Base-by-base conservation (phyloP, 2,329 filamentous ascomycete species). In the Pezicula rhizophila region DNA sequence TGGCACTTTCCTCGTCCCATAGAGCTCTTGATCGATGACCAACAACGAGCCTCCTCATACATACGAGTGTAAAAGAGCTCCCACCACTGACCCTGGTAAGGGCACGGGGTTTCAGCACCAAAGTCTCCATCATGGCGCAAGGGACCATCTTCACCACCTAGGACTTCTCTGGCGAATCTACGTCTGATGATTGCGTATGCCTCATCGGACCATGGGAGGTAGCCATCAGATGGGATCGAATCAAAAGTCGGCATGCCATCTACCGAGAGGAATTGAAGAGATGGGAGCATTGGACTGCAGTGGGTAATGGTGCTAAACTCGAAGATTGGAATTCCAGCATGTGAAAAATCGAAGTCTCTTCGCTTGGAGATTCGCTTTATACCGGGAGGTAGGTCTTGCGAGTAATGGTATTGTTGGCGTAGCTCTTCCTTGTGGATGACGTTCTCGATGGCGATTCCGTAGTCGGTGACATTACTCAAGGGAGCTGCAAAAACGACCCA, bases 401-500 rank as follows among this genome's bases (percentile, higher is more conserved):
- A 34, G 18, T 25, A 35, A 11, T 7, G 20, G 17, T n/a, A 4
- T 12, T 12, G 25, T 26, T n/a, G 31, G 17, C 5, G 0, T 12
- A 14, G 25, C 26, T n/a, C 28, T 14, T 12, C 17, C 15, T 12
- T 12, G 8, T 42, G 39, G 10, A 50, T 50, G 25, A 44, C 25
- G 3, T 48, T 47, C 8, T 57, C 56, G 4, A 34, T 42, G 11
- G 38, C 28, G 2, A 40, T 40, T 5, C 49, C 48, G 43, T 62
- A 59, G 10, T 34, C 23, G 5, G 51, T 59, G 18, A 61, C 42
- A 43, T 63, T 51, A 15, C 46, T 26, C 2, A 58, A 37, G 2
- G 61, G 61, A n/a, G 57, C 58, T 11, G 60, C 62, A 44, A 64
- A 59, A 0, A 56, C 53, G 33, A 64, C 40, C 54, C 56, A 63